A percentile compares a stretch with the other conserved stretches of the same genome.
Evolutionary conservation across 495 filamentous ascomycete species (phyloP).

Genomic region (Penicillium egyptiacum): DNA sequence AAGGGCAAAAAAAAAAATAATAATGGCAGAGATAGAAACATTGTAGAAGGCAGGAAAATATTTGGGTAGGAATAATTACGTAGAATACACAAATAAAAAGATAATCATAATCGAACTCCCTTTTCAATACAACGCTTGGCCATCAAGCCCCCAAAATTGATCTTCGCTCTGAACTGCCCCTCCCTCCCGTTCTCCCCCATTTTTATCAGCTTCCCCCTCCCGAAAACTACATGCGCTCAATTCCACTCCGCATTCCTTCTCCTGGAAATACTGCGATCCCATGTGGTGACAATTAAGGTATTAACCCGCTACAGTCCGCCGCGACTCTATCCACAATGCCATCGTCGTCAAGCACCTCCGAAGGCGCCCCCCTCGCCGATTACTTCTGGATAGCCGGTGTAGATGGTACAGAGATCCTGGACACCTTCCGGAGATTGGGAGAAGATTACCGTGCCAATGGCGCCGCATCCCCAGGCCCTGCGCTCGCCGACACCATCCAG

Average conservation of each 20-base stretch:
- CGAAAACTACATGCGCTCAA: constrained; percentile 4
- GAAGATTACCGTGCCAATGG: constrained; percentile 53
- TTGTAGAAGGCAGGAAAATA: background rate
- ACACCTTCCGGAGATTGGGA: constrained; percentile 46
- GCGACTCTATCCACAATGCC: constrained; percentile 29
- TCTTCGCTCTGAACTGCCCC: constrained; percentile 30
- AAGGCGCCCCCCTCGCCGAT: constrained; percentile 83
- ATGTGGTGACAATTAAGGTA: constrained; percentile 36
- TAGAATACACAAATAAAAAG: constrained; percentile 2
- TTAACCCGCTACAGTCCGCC: constrained; percentile 9
- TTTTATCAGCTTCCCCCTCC: constrained; percentile 12
- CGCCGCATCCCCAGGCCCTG: constrained; percentile 48
- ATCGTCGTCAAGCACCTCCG: constrained; percentile 30
- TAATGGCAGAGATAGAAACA: background rate
- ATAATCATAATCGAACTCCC: background rate
- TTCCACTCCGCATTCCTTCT: background rate
- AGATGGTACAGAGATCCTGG: constrained; percentile 61
- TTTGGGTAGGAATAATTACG: background rate
- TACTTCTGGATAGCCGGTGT: constrained; percentile 99
- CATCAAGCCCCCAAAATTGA: constrained; percentile 24
- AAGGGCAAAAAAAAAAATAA: constrained; percentile 6
- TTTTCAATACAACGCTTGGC: constrained; percentile 14
- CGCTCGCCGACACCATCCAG: constrained; percentile 74
- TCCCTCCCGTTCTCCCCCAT: constrained; percentile 18
- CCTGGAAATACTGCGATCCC: constrained; percentile 18